Evolutionary conservation across 176 grass and related monocot species (phyloP), one percentile per base, ranked within the genome.

Genomic region (Carex scoparia): DNA sequence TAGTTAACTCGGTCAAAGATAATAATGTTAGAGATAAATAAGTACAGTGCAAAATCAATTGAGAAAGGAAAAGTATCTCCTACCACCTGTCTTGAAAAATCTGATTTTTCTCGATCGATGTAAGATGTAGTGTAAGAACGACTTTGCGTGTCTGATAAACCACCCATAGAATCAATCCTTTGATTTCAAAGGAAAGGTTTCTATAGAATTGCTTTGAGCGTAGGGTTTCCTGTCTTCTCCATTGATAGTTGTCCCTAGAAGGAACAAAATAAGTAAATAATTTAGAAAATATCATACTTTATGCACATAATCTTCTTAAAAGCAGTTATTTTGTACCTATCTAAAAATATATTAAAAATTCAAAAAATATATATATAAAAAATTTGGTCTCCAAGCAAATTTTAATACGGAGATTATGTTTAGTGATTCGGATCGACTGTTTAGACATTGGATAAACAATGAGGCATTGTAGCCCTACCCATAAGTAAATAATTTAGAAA

Each of bases 51-150:
- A 23, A 23, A 23, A 23, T 23, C 23, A 23, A 64, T 42, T 10
- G 10, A 66, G 32, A n/a, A 10, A 58, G 23, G 61, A 79, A 46
- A 65, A 51, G 80, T 84, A 59, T 11, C 35, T 79, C 11, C 40
- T 13, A 71, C 40, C 77, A 49, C 94, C 94, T 88, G 85, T 46
- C 61, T 89, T 55, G 68, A 65, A 74, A 35, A 62, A 65, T 74
- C 72, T 81, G 64, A 5, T n/a, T 32, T 83, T 55, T 68, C 69
- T 49, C 70, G 69, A 31, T 85, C 68, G 12, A 48, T 83, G 73
- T 44, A 87, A 37, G 84, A 86, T 69, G 94, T 86, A 91, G 79
- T 86, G 35, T 83, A 81, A 79, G 87, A 86, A 76, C 80, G 79
- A 49, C 23, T 82, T 15, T 83, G 91, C 14, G 30, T 74, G 74